Evolutionary conservation across 306 rosid genomes (phyloP), one percentile per base, ranked within the genome.

Genomic region (Senna tora): DNA sequence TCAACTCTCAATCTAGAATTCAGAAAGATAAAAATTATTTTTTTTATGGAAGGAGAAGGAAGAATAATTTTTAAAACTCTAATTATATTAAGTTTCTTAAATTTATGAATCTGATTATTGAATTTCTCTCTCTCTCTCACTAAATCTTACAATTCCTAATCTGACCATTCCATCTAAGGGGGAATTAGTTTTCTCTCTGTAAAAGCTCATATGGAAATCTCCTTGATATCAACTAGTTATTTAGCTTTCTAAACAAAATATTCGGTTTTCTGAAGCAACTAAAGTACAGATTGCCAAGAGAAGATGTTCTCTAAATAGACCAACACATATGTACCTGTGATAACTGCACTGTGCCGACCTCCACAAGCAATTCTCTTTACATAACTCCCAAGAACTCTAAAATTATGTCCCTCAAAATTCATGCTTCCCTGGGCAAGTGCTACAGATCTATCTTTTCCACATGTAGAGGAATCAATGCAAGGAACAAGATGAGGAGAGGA

Each of bases 401-500:
- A 74, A 66, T 80, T 78, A 13, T 78, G 82, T 53, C 89, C 89
- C 52, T 85, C 97, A 6, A 70, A 62, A 42, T 79, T 53, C 59
- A 83, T 74, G 84, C 81, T 78, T 71, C 87, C 86, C 63, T 77
- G 69, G 41, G 88, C 67, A 54, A 84, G 74, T 39, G 83, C 77
- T 11, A 46, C 7, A n/a, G 84, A 56, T 72, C 89, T 76, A 76
- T 83, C 96, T 69, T 82, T 85, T 43, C 88, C 89, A 70, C 75
- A 76, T 46, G 85, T 47, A 77, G 90, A 81, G 30, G 94, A 65
- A 73, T 87, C 88, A 30, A 84, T 62, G 75, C 92, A 91, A 57
- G 92, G 95, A 47, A 91, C 65, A 28, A 84, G 96, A 87, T 91
- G 96, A 56, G 97, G 97, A 77, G 97, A 83, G 71, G 97, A 85